Percentiles rank a stretch among this genome's conserved stretches.
phyloP scores from a whole-genome alignment of 2,329 filamentous ascomycete species.

The Sporothrix curviconia region DNA sequence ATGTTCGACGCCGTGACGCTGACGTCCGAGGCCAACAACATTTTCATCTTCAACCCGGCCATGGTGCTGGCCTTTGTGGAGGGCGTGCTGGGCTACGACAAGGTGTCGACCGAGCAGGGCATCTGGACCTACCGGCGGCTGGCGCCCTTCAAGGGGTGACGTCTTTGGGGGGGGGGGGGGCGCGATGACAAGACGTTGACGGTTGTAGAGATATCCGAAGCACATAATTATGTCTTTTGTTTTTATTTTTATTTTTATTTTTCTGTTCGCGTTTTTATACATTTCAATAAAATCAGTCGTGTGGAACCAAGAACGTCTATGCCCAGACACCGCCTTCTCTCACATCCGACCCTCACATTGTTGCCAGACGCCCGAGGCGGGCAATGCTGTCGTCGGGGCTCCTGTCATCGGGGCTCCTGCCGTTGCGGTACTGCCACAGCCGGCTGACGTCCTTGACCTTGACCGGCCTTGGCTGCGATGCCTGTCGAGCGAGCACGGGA shows the following conservation, averaged over 20 bases:
- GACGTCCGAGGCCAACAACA: slow-evolving; percentile 26
- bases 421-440: slow-evolving; percentile 58
- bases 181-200: too few species aligned
- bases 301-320: too few species aligned
- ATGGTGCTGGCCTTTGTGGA: slow-evolving; percentile 41
- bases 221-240: neutral
- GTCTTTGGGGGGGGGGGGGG: too few species aligned
- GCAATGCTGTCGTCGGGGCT: slow-evolving; percentile 10
- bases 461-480: slow-evolving; percentile 28
- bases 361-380: neutral
- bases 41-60: slow-evolving; percentile 35
- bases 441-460: slow-evolving; percentile 56
- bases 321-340: too few species aligned
- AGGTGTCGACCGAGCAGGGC: slow-evolving; percentile 19
- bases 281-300: too few species aligned
- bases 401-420: slow-evolving; percentile 44
- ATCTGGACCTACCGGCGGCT: slow-evolving; percentile 18
- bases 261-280: too few species aligned
- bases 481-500: slow-evolving; percentile 19
- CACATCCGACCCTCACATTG: too few species aligned
- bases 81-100: slow-evolving; percentile 39
- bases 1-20: slow-evolving; percentile 39
- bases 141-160: slow-evolving; percentile 10
- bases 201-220: neutral
- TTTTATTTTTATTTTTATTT: too few species aligned